Evolutionary conservation across 768 basidiomycete genomes (phyloP), one percentile per base, ranked within the genome.

Genomic region (Lactifluus subvellereus): DNA sequence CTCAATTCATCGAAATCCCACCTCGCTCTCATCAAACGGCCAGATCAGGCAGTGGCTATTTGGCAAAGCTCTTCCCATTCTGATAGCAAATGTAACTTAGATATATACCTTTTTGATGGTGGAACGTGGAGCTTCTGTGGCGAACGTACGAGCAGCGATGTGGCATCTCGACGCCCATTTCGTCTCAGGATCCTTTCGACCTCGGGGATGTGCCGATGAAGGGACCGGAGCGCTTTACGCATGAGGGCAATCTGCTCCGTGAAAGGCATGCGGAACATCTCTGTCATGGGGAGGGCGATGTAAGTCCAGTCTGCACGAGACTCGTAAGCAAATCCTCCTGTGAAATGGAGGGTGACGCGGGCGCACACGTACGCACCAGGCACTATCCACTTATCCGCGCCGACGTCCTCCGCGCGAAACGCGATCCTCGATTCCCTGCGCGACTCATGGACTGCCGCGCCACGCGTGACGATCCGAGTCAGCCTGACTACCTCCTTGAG

Each of bases 401-500:
- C 65, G 11, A 58, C 45, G 30, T 66, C 65, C 33, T 22, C 52
- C 5, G n/a, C 40, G n/a, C 42, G 53, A 54, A 63, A n/a, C 16
- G 54, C 57, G 14, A 66, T 11, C 8, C 27, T 51, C 13, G 9
- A 30, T 2, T 30, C 64, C 22, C 6, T 40, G 50, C 20, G 27
- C 49, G 51, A 50, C 38, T 37, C 33, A 40, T 54, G 55, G 5
- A 56, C 64, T 6, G 52, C 53, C 18, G 64, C 64, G 6, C 64
- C 59, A 7, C 65, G 65, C 47, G 65, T 57, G 6, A 62, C 55
- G 27, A 65, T 62, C n/a, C n/a, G n/a, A n/a, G n/a, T n/a, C 22
- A 63, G 48, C 11, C 10, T 30, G 37, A 58, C n/a, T 30, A 33
- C 61, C 14, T 62, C 61, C 32, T 22, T 56, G 20, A 66, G 35